Evolutionary conservation across 768 basidiomycete species (phyloP).

Genomic region (Phaeotremella skinneri): DNA sequence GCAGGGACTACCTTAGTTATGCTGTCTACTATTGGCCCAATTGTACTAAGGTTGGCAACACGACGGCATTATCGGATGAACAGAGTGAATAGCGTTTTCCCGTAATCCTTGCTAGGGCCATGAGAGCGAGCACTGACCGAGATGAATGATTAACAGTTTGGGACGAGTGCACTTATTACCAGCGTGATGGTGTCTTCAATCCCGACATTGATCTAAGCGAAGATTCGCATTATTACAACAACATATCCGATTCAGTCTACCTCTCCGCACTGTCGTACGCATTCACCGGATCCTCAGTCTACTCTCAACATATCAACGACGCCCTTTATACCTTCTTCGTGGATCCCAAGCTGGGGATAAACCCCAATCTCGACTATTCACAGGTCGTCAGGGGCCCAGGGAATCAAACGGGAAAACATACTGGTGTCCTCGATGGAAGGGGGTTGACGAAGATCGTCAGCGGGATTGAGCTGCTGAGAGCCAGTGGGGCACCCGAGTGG

Average conservation of each 20-base stretch:
- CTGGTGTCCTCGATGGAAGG: slow-evolving; percentile 63
- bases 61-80: slow-evolving; percentile 59
- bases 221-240: slow-evolving; percentile 60
- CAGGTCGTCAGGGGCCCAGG: slow-evolving; percentile 61
- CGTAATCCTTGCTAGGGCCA: background rate
- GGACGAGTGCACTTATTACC: slow-evolving; percentile 58
- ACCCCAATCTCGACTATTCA: slow-evolving; percentile 63
- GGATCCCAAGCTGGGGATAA: slow-evolving; percentile 62
- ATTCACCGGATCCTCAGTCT: slow-evolving; percentile 54
- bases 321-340: slow-evolving; percentile 64
- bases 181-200: slow-evolving; percentile 64
- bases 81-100: slow-evolving; percentile 53
- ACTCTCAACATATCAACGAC: slow-evolving; percentile 59
- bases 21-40: slow-evolving; percentile 58
- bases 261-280: slow-evolving; percentile 63
- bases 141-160: slow-evolving; percentile 16
- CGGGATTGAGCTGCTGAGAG: slow-evolving; percentile 55
- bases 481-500: slow-evolving; percentile 59
- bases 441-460: slow-evolving; percentile 60
- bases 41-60: slow-evolving; percentile 62
- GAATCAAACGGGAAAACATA: slow-evolving; percentile 57
- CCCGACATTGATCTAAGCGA: slow-evolving; percentile 63
- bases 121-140: background rate
- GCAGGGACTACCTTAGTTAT: slow-evolving; percentile 31
- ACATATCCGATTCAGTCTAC: slow-evolving; percentile 62